These are phyloP conservation scores for Mucor velutinosus DNA, from an alignment of 371 early-diverging fungal species.

Conservation along the genomic window DNA sequence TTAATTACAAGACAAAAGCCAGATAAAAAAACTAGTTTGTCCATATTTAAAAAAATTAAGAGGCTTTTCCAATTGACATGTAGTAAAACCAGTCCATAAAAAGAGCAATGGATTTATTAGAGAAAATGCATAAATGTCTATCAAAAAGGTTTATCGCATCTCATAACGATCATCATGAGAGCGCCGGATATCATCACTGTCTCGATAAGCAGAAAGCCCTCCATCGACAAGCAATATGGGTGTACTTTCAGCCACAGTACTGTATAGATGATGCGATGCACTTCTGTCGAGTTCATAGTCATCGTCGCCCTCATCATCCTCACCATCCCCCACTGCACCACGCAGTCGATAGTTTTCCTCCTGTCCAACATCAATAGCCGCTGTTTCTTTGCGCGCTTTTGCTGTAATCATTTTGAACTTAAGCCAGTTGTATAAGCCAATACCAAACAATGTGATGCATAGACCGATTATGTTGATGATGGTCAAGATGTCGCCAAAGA, in stretches of 20 bases:
- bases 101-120: background rate
- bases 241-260: conserved; percentile 52
- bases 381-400: conserved; percentile 12
- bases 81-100: background rate
- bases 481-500: conserved; percentile 78
- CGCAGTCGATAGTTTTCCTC: background rate
- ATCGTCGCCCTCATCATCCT: conserved; percentile 1
- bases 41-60: conserved; percentile 5
- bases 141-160: conserved; percentile 8
- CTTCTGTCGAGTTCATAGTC: background rate
- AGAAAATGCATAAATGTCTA: background rate
- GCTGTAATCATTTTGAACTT: conserved; percentile 35
- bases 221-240: conserved; percentile 49
- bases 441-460: conserved; percentile 72
- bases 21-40: background rate
- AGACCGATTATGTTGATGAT: conserved; percentile 70
- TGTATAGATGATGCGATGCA: conserved; percentile 34
- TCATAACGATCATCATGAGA: conserved; percentile 28
- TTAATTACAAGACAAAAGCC: background rate
- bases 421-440: conserved; percentile 67
- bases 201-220: conserved; percentile 30
- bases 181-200: conserved; percentile 23
- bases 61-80: conserved; percentile 4
- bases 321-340: background rate
- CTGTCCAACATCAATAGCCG: background rate